These are phyloP conservation scores for Penicillium palitans DNA, from an alignment of 2,329 filamentous ascomycete species.

Conservation along the genomic window DNA sequence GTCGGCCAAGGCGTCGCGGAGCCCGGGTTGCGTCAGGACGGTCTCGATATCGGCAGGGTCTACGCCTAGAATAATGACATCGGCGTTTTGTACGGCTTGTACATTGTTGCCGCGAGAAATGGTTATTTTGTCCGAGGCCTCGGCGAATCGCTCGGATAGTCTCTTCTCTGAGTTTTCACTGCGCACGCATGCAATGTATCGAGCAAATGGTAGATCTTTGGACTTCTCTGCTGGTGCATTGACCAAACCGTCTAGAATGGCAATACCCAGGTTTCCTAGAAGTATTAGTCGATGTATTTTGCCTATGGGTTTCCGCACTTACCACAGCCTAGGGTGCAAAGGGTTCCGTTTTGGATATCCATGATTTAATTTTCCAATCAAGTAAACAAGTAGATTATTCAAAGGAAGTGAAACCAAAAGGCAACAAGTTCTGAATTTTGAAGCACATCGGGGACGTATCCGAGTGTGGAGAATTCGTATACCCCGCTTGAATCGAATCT, in stretches of 20 bases:
- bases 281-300: not conserved
- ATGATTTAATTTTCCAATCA: constrained; percentile 5
- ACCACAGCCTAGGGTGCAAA: constrained; percentile 26
- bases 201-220: constrained; percentile 26
- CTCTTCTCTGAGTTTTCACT: constrained; percentile 40
- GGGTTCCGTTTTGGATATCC: constrained; percentile 14
- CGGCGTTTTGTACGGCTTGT: constrained; percentile 37
- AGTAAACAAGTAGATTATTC: not conserved
- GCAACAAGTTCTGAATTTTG: not conserved
- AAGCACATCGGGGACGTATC: constrained; percentile 4
- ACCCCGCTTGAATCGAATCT: not conserved
- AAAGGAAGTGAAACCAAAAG: not conserved
- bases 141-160: constrained; percentile 35
- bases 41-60: constrained; percentile 49
- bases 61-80: constrained; percentile 50
- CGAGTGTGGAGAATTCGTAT: constrained; percentile 7
- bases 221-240: constrained; percentile 15
- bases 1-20: constrained; percentile 41
- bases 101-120: constrained; percentile 40
- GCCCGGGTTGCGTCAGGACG: constrained; percentile 40
- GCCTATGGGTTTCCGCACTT: not conserved
- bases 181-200: constrained; percentile 47
- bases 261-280: constrained; percentile 42
- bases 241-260: constrained; percentile 40
- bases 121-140: constrained; percentile 32